Percentiles rank a stretch among this genome's conserved stretches.
Conservation (phyloP, 208 protist genomes). For the Acanthamoeba triangularis region DNA sequence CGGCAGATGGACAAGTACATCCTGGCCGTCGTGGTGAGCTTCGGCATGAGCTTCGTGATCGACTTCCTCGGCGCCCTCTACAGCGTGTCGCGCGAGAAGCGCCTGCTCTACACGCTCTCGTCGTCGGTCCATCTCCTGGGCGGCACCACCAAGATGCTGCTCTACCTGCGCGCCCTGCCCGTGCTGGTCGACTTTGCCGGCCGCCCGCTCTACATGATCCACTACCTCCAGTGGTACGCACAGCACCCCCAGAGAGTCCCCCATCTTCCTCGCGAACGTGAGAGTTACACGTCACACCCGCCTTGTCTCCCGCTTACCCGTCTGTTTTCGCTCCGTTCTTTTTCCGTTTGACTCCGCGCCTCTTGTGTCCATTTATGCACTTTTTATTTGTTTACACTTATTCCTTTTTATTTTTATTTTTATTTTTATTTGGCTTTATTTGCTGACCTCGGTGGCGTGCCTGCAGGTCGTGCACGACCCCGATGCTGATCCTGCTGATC, state of each 20-base stretch:
- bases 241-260: too few relatives aligned
- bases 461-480: constrained; percentile 29
- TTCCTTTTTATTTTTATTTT: too few relatives aligned
- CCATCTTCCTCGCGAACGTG: not conserved
- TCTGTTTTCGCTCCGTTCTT: too few relatives aligned
- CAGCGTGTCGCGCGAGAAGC: constrained; percentile 48
- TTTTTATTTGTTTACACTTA: too few relatives aligned
- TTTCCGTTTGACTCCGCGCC: too few relatives aligned
- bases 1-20: constrained; percentile 49
- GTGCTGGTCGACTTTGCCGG: constrained; percentile 38
- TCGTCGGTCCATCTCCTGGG: constrained; percentile 24
- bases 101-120: constrained; percentile 42
- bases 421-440: too few relatives aligned
- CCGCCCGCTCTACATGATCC: constrained; percentile 2
- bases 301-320: not conserved
- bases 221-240: constrained; percentile 51
- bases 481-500: constrained; percentile 33
- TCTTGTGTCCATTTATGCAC: too few relatives aligned
- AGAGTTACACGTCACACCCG: not conserved
- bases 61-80: constrained; percentile 29
- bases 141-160: constrained; percentile 37
- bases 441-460: too few relatives aligned
- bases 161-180: constrained; percentile 23
- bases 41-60: constrained; percentile 42
- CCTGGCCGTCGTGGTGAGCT: constrained; percentile 47